Conservation (phyloP, 495 filamentous ascomycete genomes). For the Aspergillus conjunctus region DNA sequence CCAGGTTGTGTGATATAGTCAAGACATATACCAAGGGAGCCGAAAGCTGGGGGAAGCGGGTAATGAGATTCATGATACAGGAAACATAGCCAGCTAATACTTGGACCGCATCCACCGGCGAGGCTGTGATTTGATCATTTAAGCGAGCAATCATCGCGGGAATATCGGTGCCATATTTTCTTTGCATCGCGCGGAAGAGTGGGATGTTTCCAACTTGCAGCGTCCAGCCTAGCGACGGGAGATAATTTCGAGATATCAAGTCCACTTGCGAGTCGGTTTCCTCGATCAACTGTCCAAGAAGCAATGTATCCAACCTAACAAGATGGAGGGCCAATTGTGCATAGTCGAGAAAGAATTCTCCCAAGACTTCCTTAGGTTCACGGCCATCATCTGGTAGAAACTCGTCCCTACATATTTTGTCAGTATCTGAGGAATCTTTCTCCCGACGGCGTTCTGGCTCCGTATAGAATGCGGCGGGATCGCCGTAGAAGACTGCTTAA, state of each 20-base stretch:
- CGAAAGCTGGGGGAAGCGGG: conserved; percentile 31
- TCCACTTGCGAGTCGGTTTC: conserved; percentile 32
- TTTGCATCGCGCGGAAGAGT: conserved; percentile 34
- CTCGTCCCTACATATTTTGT: conserved; percentile 29
- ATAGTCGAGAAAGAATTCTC: conserved; percentile 42
- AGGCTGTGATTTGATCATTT: conserved; percentile 30
- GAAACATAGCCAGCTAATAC: conserved; percentile 32
- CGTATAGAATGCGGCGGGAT: background rate
- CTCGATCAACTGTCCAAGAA: conserved; percentile 29
- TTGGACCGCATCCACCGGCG: conserved; percentile 28
- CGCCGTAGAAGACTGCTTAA: background rate
- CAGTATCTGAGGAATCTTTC: background rate
- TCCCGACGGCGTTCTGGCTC: background rate
- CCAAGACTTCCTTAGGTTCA: conserved; percentile 30
- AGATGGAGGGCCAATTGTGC: conserved; percentile 41
- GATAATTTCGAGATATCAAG: conserved; percentile 32
- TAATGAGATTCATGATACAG: conserved; percentile 29
- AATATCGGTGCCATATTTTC: conserved; percentile 26
- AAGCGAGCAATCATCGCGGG: conserved; percentile 32
- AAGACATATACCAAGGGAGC: conserved; percentile 25
- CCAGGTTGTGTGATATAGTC: conserved; percentile 26
- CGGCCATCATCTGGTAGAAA: conserved; percentile 35
- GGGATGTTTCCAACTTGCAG: conserved; percentile 37
- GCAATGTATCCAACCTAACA: conserved; percentile 35
- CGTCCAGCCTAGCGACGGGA: conserved; percentile 34